Base-by-base conservation (phyloP, 352 stramenopile genomes). In the Globisporangium abappressorium region DNA sequence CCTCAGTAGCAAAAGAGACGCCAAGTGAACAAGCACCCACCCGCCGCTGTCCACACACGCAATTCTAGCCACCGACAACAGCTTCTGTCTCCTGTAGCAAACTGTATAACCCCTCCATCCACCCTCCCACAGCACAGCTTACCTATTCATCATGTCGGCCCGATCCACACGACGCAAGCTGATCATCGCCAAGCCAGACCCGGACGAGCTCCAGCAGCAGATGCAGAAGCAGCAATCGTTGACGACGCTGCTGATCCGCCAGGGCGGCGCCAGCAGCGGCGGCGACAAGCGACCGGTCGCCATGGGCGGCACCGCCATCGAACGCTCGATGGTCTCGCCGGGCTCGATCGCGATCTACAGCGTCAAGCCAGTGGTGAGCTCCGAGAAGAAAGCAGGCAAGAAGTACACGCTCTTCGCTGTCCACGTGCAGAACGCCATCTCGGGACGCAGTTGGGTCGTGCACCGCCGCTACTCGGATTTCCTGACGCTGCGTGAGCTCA, bases 371-470 rank as follows among this genome's bases (percentile, higher is more conserved):
- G 74, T 85, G 12, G 26, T 75, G 18, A 71, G 70, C 53, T 70
- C 69, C 3, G 70, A 80, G 28, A 67, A 72, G 46, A 59, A 22
- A 8, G 70, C 67, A 26, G 64, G 64, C 26, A 85, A 84, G 60
- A 82, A 81, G 72, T 70, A 70, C 43, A 85, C 80, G 43, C 66
- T 90, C 53, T 92, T 89, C 57, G 75, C 81, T 0, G 77, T 91
- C 15, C 74, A 91, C 60, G 76, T 90, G 57, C 84, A 91, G 71
- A 92, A 91, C 59, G 82, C 84, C 51, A 89, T 91, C 56, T 82
- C 78, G 11, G 84, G 84, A 15, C 79, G 82, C 36, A 89, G 78
- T 34, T 92, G 84, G 84, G 76, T 92, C 49, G 82, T 92, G 55
- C 76, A 89, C 69, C 84, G 84, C 41, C 73, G 74, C 33, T 92